phyloP scores from a whole-genome alignment of 2,329 filamentous ascomycete species.

The Bipolaris bicolor region DNA sequence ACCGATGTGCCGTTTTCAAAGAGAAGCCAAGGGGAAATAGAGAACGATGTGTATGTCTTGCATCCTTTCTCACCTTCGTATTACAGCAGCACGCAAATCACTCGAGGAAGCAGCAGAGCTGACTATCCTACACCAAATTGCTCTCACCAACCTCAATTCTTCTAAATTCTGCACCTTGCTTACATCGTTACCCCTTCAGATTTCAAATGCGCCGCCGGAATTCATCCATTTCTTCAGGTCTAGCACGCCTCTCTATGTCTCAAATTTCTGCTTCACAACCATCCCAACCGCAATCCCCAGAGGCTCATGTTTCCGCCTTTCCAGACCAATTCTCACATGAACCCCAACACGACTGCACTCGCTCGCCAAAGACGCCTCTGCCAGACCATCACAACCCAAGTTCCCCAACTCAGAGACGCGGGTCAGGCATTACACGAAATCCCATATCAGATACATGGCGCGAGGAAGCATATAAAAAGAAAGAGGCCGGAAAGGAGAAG shows the following conservation, averaged over 20 bases:
- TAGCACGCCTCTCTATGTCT: neutral
- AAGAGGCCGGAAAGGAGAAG: neutral
- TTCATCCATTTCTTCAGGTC: constrained; percentile 5
- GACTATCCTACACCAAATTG: neutral
- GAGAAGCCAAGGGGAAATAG: constrained; percentile 8
- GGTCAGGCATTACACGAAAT: constrained; percentile 6
- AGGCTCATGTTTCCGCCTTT: constrained; percentile 1
- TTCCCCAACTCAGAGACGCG: constrained; percentile 8
- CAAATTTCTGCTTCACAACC: constrained; percentile 1
- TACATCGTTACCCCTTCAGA: neutral
- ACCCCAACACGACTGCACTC: constrained; percentile 5
- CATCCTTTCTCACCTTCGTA: neutral
- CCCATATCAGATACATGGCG: constrained; percentile 14
- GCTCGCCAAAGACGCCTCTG: constrained; percentile 3
- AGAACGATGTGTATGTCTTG: constrained; percentile 8
- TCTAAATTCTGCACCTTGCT: neutral
- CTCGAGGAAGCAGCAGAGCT: neutral
- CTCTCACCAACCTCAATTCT: neutral
- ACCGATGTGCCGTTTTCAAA: neutral
- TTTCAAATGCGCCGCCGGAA: neutral
- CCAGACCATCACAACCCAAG: constrained; percentile 5
- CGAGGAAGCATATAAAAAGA: constrained; percentile 12
- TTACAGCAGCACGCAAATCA: no score
- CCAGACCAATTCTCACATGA: constrained; percentile 5
- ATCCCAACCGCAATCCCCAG: neutral